Conservation (phyloP, 1,139 yeast genomes). For the Zygosaccharomyces pseudobailii region DNA sequence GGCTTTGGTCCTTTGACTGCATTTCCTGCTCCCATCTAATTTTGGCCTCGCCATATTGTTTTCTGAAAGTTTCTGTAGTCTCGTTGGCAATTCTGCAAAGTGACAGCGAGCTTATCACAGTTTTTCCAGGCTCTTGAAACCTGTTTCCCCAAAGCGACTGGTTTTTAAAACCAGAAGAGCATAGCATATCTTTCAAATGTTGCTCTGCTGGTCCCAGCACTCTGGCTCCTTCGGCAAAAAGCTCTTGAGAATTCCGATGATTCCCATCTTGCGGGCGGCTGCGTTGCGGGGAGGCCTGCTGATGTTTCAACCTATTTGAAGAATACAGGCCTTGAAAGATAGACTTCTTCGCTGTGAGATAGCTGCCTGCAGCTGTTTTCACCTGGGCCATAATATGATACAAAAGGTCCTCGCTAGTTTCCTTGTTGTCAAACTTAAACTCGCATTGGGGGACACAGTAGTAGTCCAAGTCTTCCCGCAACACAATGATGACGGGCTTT, state of each 20-base stretch:
- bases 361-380: conserved; percentile 66
- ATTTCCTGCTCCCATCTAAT: conserved; percentile 25
- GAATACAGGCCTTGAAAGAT: conserved; percentile 68
- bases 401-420: conserved; percentile 29
- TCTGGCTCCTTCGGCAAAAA: conserved; percentile 32
- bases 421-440: conserved; percentile 36
- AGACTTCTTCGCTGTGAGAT: conserved; percentile 49
- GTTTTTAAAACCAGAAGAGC: conserved; percentile 75
- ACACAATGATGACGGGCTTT: conserved; percentile 87
- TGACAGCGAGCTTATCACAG: conserved; percentile 81
- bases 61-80: conserved; percentile 32
- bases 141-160: conserved; percentile 84
- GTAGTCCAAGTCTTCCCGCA: conserved; percentile 90
- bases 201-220: conserved; percentile 87
- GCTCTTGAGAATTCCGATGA: not conserved
- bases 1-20: conserved; percentile 37
- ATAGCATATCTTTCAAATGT: conserved; percentile 90
- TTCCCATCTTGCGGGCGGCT: not conserved
- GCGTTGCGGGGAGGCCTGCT: conserved; percentile 2
- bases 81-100: conserved; percentile 59
- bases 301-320: conserved; percentile 32
- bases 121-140: conserved; percentile 76
- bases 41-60: conserved; percentile 22
- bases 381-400: conserved; percentile 49
- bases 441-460: conserved; percentile 65